Percentiles rank a stretch among this genome's conserved stretches.
Conservation (phyloP, 2,329 filamentous ascomycete species). For the Stromatinia cepivora region DNA sequence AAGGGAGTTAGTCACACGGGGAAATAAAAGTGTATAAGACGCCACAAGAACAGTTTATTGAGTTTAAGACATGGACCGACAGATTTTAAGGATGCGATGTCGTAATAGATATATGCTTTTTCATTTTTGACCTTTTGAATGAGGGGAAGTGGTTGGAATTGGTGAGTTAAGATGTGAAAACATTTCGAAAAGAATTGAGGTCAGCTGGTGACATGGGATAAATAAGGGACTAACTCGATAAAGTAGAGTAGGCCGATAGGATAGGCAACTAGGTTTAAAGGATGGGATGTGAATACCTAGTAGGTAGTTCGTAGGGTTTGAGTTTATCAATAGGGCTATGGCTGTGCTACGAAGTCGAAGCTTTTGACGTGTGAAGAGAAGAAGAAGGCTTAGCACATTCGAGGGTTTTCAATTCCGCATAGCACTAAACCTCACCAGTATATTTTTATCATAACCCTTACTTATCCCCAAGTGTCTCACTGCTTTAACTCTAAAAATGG, state of each 20-base stretch:
- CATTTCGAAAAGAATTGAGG: slow-evolving; percentile 1
- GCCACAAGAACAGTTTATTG: slow-evolving; percentile 25
- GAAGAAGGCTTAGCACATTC: slow-evolving; percentile 8
- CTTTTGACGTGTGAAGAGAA: neutral
- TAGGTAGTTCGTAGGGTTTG: neutral
- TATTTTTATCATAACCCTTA: neutral
- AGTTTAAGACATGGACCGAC: slow-evolving; percentile 19
- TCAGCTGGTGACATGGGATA: slow-evolving; percentile 13
- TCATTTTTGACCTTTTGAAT: neutral
- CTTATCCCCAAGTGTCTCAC: neutral
- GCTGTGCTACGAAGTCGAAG: neutral
- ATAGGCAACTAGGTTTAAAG: neutral
- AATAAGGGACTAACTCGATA: too few species aligned
- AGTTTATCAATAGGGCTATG: neutral
- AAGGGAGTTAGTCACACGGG: slow-evolving; percentile 36
- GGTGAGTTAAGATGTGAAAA: slow-evolving; percentile 9
- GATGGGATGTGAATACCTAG: neutral
- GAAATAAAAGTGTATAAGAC: slow-evolving; percentile 18
- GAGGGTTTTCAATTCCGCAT: neutral
- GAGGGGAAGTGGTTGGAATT: neutral
- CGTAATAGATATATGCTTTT: slow-evolving; percentile 7
- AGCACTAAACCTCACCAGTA: neutral
- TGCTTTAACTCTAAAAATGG: slow-evolving; percentile 16
- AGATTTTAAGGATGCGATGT: neutral
- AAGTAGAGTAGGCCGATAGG: neutral